phyloP scores from a whole-genome alignment of 768 basidiomycete genomes.

The Dentipellis fragilis region DNA sequence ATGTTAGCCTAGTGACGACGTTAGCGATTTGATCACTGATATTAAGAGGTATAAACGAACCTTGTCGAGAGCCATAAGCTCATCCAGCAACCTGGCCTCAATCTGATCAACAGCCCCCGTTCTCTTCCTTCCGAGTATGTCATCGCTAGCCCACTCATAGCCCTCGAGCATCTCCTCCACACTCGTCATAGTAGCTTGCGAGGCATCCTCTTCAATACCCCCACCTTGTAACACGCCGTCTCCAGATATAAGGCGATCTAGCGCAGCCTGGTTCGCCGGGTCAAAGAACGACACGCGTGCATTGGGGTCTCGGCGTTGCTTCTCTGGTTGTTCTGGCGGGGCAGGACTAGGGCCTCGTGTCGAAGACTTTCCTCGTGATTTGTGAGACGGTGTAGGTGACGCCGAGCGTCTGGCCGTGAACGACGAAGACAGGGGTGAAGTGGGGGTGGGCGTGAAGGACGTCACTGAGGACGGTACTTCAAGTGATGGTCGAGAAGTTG shows the following conservation, averaged over 20 bases:
- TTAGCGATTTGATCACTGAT: neutral
- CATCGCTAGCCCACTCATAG: constrained; percentile 90
- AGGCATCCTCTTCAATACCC: constrained; percentile 52
- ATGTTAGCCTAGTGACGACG: constrained; percentile 69
- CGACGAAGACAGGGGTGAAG: neutral
- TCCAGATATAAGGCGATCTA: constrained; percentile 58
- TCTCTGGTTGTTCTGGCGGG: constrained; percentile 21
- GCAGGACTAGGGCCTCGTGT: constrained; percentile 5
- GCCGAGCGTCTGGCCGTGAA: constrained; percentile 4
- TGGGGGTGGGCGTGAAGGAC: constrained; percentile 1
- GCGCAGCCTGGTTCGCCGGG: constrained; percentile 59
- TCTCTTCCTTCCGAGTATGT: constrained; percentile 55
- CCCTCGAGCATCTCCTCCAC: constrained; percentile 99
- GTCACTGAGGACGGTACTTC: constrained; percentile 10
- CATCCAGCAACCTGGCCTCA: constrained; percentile 80
- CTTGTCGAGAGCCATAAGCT: constrained; percentile 89
- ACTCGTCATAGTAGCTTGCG: constrained; percentile 75
- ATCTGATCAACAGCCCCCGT: constrained; percentile 82
- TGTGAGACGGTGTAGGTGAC: constrained; percentile 6
- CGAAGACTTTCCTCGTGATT: neutral
- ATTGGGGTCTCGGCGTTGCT: constrained; percentile 47
- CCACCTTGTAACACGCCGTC: constrained; percentile 18
- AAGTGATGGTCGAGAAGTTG: constrained; percentile 6
- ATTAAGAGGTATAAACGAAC: constrained; percentile 29
- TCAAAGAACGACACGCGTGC: constrained; percentile 78